phyloP scores from a whole-genome alignment of 129 eudicot species.

The Centaurea solstitialis region DNA sequence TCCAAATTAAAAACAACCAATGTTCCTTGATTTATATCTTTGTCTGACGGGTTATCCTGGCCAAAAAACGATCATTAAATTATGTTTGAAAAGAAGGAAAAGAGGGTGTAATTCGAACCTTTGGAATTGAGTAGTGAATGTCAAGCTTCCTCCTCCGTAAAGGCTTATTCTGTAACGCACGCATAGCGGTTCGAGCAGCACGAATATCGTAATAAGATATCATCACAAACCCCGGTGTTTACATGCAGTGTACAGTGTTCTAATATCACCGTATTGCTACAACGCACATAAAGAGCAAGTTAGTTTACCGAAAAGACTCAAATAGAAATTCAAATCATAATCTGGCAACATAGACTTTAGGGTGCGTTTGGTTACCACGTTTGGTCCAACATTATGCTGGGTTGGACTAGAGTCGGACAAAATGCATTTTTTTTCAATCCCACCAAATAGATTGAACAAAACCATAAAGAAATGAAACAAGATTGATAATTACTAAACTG shows the following conservation, averaged over 20 bases:
- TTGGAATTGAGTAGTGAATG: slow-evolving; percentile 94
- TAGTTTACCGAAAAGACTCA: slow-evolving; percentile 2
- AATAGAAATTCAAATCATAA: background rate
- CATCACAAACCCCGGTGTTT: slow-evolving; percentile 97
- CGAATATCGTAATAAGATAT: slow-evolving; percentile 95
- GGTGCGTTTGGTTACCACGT: no score
- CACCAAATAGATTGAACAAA: no score
- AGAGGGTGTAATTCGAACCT: slow-evolving; percentile 45
- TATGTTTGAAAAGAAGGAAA: background rate
- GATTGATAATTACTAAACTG: no score
- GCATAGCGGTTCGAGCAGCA: slow-evolving; percentile 90
- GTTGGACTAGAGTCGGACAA: no score
- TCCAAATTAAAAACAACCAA: slow-evolving; percentile 87
- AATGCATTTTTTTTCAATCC: no score
- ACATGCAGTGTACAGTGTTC: slow-evolving; percentile 89
- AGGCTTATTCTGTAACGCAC: slow-evolving; percentile 82
- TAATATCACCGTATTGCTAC: slow-evolving; percentile 93
- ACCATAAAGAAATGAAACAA: no score
- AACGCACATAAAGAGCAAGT: slow-evolving; percentile 8
- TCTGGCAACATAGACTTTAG: background rate
- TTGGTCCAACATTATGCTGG: no score
- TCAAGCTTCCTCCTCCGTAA: slow-evolving; percentile 87
- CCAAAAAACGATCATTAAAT: background rate
- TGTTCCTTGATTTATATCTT: slow-evolving; percentile 96
- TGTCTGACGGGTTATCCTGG: slow-evolving; percentile 95